Percentiles rank a stretch among this genome's conserved stretches.
These are phyloP conservation scores for Wickerhamiella sorbophila DNA, from an alignment of 805 yeast species.

Conservation along the genomic window DNA sequence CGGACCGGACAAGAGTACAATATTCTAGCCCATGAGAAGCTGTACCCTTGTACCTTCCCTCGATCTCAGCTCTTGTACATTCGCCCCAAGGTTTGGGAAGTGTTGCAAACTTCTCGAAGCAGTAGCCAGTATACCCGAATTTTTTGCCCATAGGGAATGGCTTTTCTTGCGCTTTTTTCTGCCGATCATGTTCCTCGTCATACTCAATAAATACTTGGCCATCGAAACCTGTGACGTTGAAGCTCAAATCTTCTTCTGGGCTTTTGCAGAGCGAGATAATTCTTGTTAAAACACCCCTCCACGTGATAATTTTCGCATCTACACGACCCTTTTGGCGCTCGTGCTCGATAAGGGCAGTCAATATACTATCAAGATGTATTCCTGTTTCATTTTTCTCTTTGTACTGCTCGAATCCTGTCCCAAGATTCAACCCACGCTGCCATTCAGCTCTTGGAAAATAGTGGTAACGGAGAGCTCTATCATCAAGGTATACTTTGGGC, in stretches of 20 bases:
- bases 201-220: conserved; percentile 32
- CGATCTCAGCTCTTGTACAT: conserved; percentile 51
- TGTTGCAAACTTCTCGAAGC: conserved; percentile 71
- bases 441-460: conserved; percentile 66
- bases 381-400: conserved; percentile 32
- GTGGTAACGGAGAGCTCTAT: conserved; percentile 48
- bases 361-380: conserved; percentile 43
- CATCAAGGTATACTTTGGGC: conserved; percentile 30
- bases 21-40: conserved; percentile 69
- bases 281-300: conserved; percentile 72
- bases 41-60: conserved; percentile 41
- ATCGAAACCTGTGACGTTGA: conserved; percentile 57
- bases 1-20: conserved; percentile 67
- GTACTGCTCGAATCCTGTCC: conserved; percentile 49
- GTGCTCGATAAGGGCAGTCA: conserved; percentile 38
- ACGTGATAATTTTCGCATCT: conserved; percentile 57
- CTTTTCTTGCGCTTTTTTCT: conserved; percentile 9
- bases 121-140: conserved; percentile 40
- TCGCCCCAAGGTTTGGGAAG: conserved; percentile 68
- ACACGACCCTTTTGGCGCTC: conserved; percentile 37
- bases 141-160: conserved; percentile 14
- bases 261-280: conserved; percentile 40
- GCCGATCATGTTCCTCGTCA: conserved; percentile 17
- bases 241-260: conserved; percentile 37
- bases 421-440: conserved; percentile 43